Conservation (phyloP, 2,329 filamentous ascomycete species). For the Pseudocercospora ulei region DNA sequence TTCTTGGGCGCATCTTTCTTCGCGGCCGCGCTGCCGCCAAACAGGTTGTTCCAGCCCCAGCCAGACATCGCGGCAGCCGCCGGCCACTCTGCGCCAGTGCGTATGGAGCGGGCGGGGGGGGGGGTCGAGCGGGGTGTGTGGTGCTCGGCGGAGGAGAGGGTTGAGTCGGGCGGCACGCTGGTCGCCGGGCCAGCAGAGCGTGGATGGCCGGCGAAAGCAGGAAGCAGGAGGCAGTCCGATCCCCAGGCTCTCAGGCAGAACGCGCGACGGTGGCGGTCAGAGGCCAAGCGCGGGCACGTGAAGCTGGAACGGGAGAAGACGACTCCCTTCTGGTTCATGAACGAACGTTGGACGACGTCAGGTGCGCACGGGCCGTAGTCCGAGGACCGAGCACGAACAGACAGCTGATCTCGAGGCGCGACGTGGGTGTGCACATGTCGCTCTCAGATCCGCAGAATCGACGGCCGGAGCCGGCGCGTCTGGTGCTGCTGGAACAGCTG, state of each 20-base stretch:
- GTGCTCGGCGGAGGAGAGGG: not conserved
- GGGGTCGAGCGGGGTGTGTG: not conserved
- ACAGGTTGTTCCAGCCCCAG: constrained; percentile 55
- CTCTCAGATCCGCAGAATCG: constrained; percentile 10
- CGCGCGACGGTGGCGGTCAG: not conserved
- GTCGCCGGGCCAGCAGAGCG: constrained; percentile 4
- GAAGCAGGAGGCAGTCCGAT: not conserved
- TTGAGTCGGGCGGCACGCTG: not conserved
- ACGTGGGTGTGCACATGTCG: constrained; percentile 10
- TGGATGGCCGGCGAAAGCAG: constrained; percentile 1
- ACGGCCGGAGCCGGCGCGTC: constrained; percentile 47
- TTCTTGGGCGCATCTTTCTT: constrained; percentile 95
- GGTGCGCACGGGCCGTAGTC: constrained; percentile 1
- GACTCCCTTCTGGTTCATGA: not conserved
- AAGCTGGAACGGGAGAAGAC: constrained; percentile 1
- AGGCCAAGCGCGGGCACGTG: not conserved
- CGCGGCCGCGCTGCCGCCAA: constrained; percentile 72
- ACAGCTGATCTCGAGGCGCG: not conserved
- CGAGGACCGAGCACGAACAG: constrained; percentile 4
- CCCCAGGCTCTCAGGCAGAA: not conserved
- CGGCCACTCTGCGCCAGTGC: not conserved
- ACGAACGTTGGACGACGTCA: constrained; percentile 3
- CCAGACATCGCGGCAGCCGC: constrained; percentile 36
- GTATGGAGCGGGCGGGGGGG: not conserved
- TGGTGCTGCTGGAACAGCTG: constrained; percentile 44